phyloP scores from a whole-genome alignment of 345 rosid species.

The Eutrema yunnanense region DNA sequence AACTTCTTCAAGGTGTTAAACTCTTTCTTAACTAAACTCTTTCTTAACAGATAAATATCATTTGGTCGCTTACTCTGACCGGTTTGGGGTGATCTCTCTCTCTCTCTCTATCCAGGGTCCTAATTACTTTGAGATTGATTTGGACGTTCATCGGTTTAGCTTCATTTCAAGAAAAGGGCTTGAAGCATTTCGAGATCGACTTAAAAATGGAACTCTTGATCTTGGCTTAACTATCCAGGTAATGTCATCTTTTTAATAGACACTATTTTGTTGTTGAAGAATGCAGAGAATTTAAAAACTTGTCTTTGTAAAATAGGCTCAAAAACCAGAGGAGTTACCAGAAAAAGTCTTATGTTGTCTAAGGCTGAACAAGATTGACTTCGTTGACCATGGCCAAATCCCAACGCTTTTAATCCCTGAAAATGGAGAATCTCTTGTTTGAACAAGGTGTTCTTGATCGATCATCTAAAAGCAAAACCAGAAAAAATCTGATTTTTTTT shows the following conservation, averaged over 20 bases:
- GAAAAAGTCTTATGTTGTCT: slow-evolving; percentile 74
- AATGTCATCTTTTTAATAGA: not conserved
- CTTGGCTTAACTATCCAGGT: slow-evolving; percentile 88
- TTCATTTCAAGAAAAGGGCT: slow-evolving; percentile 86
- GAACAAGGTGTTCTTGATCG: not conserved
- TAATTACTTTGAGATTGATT: slow-evolving; percentile 84
- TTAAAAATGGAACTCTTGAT: slow-evolving; percentile 67
- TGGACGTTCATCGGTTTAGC: slow-evolving; percentile 85
- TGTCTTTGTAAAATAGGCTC: slow-evolving; percentile 48
- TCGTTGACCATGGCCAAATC: slow-evolving; percentile 60
- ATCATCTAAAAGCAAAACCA: not conserved
- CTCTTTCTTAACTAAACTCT: not conserved
- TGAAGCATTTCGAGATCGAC: slow-evolving; percentile 70
- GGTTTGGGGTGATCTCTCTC: not conserved
- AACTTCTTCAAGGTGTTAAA: slow-evolving; percentile 49
- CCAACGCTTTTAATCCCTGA: slow-evolving; percentile 46
- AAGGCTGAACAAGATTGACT: slow-evolving; percentile 75
- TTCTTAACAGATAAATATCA: not conserved
- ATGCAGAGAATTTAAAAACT: not conserved
- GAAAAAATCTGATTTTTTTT: not conserved
- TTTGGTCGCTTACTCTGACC: not conserved
- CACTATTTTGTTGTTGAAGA: not conserved
- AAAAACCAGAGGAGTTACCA: slow-evolving; percentile 78
- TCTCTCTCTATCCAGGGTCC: slow-evolving; percentile 49
- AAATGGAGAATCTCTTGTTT: slow-evolving; percentile 29